Evolutionary conservation across 2,329 filamentous ascomycete species (phyloP).

Genomic region (Trichoderma sp.): DNA sequence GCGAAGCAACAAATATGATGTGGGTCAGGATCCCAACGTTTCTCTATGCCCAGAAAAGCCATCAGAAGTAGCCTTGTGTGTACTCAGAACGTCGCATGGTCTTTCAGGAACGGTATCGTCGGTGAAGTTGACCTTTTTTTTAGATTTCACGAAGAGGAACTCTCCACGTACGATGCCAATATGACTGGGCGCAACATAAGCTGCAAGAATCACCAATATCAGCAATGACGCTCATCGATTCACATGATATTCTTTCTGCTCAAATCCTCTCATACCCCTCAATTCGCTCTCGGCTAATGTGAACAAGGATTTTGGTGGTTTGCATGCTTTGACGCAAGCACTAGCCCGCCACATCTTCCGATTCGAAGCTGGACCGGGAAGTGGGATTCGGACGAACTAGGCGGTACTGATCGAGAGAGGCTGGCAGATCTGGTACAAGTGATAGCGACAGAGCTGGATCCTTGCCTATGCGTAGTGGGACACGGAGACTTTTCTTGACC

Average conservation of each 20-base stretch:
- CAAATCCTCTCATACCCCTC: not conserved
- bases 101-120: not conserved
- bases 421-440: not conserved
- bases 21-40: not conserved
- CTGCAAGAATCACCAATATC: not conserved
- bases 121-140: not conserved
- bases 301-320: not conserved
- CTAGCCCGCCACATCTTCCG: not conserved
- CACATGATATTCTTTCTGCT: not conserved
- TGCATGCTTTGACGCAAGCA: not conserved
- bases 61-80: not conserved
- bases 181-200: not conserved
- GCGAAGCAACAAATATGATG: not conserved
- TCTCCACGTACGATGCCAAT: not conserved
- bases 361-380: not conserved
- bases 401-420: not conserved
- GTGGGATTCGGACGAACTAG: not conserved
- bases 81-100: not conserved
- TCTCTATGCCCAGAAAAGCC: not conserved
- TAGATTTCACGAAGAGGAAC: not conserved
- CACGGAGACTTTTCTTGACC: not conserved
- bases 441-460: not conserved
- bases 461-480: not conserved
- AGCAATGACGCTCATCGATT: not conserved
- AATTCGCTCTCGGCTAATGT: constrained; percentile 1